Evolutionary conservation across 805 yeast genomes (phyloP).

Genomic region (Zygosaccharomyces rouxii): DNA sequence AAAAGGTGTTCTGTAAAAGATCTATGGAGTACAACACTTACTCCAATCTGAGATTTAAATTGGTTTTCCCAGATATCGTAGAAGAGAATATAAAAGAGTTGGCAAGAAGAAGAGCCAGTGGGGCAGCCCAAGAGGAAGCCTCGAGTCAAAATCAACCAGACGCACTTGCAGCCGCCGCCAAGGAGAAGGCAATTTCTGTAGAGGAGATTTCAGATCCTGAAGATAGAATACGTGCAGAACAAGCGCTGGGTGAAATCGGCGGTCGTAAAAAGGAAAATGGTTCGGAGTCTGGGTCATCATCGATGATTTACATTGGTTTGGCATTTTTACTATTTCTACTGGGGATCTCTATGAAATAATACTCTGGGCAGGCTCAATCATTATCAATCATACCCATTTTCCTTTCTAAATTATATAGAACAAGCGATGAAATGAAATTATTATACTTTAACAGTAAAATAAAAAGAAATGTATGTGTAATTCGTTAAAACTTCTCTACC

Average conservation of each 20-base stretch:
- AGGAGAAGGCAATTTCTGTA: slow-evolving; percentile 32
- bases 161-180: slow-evolving; percentile 30
- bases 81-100: slow-evolving; percentile 29
- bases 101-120: slow-evolving; percentile 20
- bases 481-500: slow-evolving; percentile 38
- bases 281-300: slow-evolving; percentile 13
- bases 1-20: slow-evolving; percentile 51
- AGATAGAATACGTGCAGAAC: slow-evolving; percentile 55
- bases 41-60: slow-evolving; percentile 52
- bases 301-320: slow-evolving; percentile 31
- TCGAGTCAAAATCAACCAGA: slow-evolving; percentile 17
- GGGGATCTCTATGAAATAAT: slow-evolving; percentile 33
- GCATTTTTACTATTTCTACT: slow-evolving; percentile 34
- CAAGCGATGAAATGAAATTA: slow-evolving; percentile 7
- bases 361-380: background rate
- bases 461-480: background rate
- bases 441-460: background rate
- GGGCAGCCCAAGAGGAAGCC: slow-evolving; percentile 8
- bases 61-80: slow-evolving; percentile 67
- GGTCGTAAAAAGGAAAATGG: slow-evolving; percentile 8
- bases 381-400: slow-evolving; percentile 4
- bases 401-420: slow-evolving; percentile 11
- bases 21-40: slow-evolving; percentile 57
- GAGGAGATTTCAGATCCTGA: slow-evolving; percentile 57
- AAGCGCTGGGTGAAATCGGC: slow-evolving; percentile 21